Base-by-base conservation (phyloP, 495 filamentous ascomycete species). In the Mycothermus thermophilus region DNA sequence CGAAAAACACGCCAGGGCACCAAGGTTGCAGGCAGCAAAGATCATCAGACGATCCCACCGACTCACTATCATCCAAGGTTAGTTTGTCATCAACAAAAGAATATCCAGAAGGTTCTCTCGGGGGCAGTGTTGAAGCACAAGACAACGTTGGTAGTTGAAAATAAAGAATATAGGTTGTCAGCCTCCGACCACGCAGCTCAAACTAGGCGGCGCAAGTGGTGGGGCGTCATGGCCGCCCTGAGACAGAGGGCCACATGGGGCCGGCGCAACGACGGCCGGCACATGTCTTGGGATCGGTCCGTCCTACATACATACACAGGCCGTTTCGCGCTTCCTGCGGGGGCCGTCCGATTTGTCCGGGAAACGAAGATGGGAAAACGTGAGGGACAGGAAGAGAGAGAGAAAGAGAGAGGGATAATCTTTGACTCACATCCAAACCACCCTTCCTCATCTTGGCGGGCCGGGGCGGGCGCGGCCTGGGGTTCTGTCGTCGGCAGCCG, bases 31-130 rank as follows among this genome's bases (percentile, higher is more conserved):
- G 47, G 76, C 86, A 35, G 70, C 78, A 54, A 96, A 97, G 37
- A 95, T 73, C 48, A 97, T 66, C 52, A 96, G 59, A 32, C 90
- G 82, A 59, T 97, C 90, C 90, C 90, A 96, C 55, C 90, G 75
- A 57, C 84, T 93, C 66, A 97, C 90, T 97, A 58, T 59, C 42
- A 35, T 42, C 41, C n/a, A n/a, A n/a, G 32, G 30, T 22, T 31
- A 35, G 47, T 64, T 42, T 64, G 62, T 45, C 36, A 39, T 32
- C 16, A 22, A 15, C 28, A 33, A 37, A 30, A 35, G 38, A 25
- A 13, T 19, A 14, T 35, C 23, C 17, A 17, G 24, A 20, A n/a
- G 20, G 29, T 11, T 4, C 34, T 29, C 17, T 8, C 11, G n/a
- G 14, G 2, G 28, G 13, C 28, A n/a, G 11, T 1, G 8, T 3